phyloP scores from a whole-genome alignment of 2,329 filamentous ascomycete genomes.

The Hypomyces perniciosus region DNA sequence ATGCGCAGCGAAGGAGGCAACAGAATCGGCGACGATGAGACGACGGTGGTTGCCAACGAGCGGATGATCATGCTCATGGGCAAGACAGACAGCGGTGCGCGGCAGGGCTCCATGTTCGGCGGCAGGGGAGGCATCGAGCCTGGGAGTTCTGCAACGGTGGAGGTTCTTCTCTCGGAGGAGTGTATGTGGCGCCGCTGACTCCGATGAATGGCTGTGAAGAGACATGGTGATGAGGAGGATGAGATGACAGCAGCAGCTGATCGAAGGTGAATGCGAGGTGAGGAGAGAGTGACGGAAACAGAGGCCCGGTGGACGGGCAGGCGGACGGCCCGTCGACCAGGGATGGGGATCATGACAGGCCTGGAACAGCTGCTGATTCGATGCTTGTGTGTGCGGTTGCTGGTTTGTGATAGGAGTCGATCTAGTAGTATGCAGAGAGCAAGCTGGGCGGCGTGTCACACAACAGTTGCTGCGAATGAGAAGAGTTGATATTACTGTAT shows the following conservation, averaged over 20 bases:
- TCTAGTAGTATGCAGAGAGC: too few species aligned
- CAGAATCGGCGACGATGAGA: constrained; percentile 65
- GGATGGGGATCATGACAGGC: constrained; percentile 20
- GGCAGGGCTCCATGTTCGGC: constrained; percentile 21
- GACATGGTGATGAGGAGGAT: constrained; percentile 13
- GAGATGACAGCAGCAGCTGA: constrained; percentile 3
- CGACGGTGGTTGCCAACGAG: constrained; percentile 60
- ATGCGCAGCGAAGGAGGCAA: constrained; percentile 63
- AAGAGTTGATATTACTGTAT: too few species aligned
- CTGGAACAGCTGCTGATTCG: not conserved
- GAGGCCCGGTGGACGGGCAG: constrained; percentile 15
- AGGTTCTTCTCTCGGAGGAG: constrained; percentile 31
- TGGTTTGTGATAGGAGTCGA: not conserved
- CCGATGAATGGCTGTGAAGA: constrained; percentile 1
- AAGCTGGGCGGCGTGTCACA: too few species aligned
- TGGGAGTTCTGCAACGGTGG: constrained; percentile 28
- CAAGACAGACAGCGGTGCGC: constrained; percentile 56
- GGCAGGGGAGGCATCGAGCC: constrained; percentile 24
- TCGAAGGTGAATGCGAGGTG: not conserved
- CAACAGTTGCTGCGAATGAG: too few species aligned
- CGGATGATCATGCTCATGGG: constrained; percentile 62
- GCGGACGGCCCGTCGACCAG: constrained; percentile 17
- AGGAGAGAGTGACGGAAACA: constrained; percentile 2
- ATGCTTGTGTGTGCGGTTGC: not conserved
- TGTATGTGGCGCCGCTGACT: constrained; percentile 26